These are phyloP conservation scores for Periglandula ipomoeae DNA, from an alignment of 2,329 filamentous ascomycete genomes.

Conservation along the genomic window DNA sequence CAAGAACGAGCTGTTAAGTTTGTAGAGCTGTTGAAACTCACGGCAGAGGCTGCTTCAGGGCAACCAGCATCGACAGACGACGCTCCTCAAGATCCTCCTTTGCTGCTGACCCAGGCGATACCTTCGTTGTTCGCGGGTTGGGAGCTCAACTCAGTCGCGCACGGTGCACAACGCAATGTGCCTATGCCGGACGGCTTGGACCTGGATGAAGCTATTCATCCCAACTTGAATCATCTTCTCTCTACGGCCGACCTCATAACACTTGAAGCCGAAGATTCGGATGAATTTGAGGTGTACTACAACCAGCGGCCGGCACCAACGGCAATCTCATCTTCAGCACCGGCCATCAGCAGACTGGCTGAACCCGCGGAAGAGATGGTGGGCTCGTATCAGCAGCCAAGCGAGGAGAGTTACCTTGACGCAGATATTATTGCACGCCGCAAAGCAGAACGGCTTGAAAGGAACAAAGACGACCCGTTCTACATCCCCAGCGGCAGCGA, in stretches of 20 bases:
- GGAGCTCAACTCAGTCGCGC: slow-evolving; percentile 86
- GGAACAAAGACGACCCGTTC: slow-evolving; percentile 89
- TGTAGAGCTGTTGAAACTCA: slow-evolving; percentile 78
- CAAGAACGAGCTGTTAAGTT: slow-evolving; percentile 93
- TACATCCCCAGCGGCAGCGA: slow-evolving; percentile 58
- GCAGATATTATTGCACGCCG: slow-evolving; percentile 64
- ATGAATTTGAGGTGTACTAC: slow-evolving; percentile 61
- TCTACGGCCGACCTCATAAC: slow-evolving; percentile 43
- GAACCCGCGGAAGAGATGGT: slow-evolving; percentile 39
- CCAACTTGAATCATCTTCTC: slow-evolving; percentile 60
- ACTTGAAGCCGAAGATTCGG: slow-evolving; percentile 44
- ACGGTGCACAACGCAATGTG: slow-evolving; percentile 76
- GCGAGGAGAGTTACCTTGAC: slow-evolving; percentile 59
- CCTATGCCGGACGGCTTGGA: slow-evolving; percentile 68
- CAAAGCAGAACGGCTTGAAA: slow-evolving; percentile 67
- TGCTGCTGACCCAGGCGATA: slow-evolving; percentile 83
- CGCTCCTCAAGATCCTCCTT: slow-evolving; percentile 57
- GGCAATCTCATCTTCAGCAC: slow-evolving; percentile 39
- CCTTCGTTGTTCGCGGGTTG: slow-evolving; percentile 78
- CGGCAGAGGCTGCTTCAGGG: slow-evolving; percentile 66
- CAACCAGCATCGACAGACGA: slow-evolving; percentile 50
- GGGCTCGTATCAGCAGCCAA: slow-evolving; percentile 50
- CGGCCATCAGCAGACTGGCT: slow-evolving; percentile 45
- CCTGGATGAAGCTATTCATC: slow-evolving; percentile 73
- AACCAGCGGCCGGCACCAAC: slow-evolving; percentile 44